Base-by-base conservation (phyloP, 805 yeast species). In the Starmerella vaccinii region DNA sequence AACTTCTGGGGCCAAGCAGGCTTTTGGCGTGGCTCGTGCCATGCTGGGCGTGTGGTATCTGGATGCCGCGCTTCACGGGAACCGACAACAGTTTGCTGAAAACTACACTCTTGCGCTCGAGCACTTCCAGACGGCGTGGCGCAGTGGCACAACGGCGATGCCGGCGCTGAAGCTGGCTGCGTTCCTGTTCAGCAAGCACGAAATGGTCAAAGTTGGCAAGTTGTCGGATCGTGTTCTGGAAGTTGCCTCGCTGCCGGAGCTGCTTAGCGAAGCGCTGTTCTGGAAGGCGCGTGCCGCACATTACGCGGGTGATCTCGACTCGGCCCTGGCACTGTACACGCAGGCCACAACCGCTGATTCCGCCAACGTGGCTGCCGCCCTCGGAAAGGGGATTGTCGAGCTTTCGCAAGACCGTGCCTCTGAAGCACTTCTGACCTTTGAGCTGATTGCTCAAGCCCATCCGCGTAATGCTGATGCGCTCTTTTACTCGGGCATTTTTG, bases 361-460 rank as follows among this genome's bases (percentile, higher is more conserved):
- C 34, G 72, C 68, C 45, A 84, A 84, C 59, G 61, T 81, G 3
- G 72, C 83, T 19, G 81, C 96, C 0, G 79, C 79, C 57, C 70
- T 89, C 49, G 97, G 96, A 27, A 74, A 84, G 51, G 95, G 94
- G 1, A 94, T 87, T 64, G 76, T 95, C 2, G 88, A 87, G 62
- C 76, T 82, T 49, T 74, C 79, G 48, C 81, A 89, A 63, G 81
- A 81, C 43, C 47, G 54, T 15, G 77, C 83, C 10, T 88, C 85
- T 59, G 97, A 89, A 63, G 92, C 97, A 12, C 78, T 83, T 57
- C 74, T 89, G 56, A 80, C 95, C 0, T 84, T 86, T 61, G 97
- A 90, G 63, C 76, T 77, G 41, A 71, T 86, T 41, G 74, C 81
- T 50, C 79, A 81, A 58, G 69, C 75, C 16, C 75, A 80, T 59